Percentiles rank a stretch among this genome's conserved stretches.
phyloP scores from a whole-genome alignment of 2,329 filamentous ascomycete genomes.

The Fusarium hostae region DNA sequence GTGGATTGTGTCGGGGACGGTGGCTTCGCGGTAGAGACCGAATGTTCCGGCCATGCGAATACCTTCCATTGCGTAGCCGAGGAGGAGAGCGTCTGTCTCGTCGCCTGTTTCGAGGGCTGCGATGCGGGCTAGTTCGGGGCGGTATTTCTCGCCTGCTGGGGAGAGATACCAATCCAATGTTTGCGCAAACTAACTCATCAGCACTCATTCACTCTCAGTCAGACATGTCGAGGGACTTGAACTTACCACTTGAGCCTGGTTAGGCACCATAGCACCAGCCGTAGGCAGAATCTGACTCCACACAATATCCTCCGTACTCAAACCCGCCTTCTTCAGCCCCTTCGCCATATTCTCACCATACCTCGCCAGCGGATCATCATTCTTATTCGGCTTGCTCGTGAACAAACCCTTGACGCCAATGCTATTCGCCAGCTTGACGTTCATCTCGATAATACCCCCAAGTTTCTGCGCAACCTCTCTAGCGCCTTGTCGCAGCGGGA shows the following conservation, averaged over 20 bases:
- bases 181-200: slow-evolving; percentile 69
- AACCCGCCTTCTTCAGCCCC: slow-evolving; percentile 70
- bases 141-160: slow-evolving; percentile 62
- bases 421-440: slow-evolving; percentile 68
- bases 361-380: slow-evolving; percentile 66
- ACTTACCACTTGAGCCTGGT: slow-evolving; percentile 73
- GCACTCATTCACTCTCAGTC: neutral
- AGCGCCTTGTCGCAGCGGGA: slow-evolving; percentile 69
- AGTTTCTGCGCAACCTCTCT: slow-evolving; percentile 68
- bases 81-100: slow-evolving; percentile 70
- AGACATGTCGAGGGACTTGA: fast-evolving
- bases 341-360: slow-evolving; percentile 76
- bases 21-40: slow-evolving; percentile 68
- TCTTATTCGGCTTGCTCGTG: slow-evolving; percentile 58
- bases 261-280: slow-evolving; percentile 73
- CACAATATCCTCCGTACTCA: slow-evolving; percentile 73
- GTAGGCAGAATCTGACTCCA: slow-evolving; percentile 78
- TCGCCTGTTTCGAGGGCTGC: slow-evolving; percentile 65
- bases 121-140: slow-evolving; percentile 69
- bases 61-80: slow-evolving; percentile 78
- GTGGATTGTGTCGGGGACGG: slow-evolving; percentile 56
- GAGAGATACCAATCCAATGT: slow-evolving; percentile 78
- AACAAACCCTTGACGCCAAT: slow-evolving; percentile 58
- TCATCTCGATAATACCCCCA: slow-evolving; percentile 69
- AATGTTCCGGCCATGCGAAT: slow-evolving; percentile 74